Conservation (phyloP, 2,329 filamentous ascomycete genomes). For the Calcarisporium arbuscula region DNA sequence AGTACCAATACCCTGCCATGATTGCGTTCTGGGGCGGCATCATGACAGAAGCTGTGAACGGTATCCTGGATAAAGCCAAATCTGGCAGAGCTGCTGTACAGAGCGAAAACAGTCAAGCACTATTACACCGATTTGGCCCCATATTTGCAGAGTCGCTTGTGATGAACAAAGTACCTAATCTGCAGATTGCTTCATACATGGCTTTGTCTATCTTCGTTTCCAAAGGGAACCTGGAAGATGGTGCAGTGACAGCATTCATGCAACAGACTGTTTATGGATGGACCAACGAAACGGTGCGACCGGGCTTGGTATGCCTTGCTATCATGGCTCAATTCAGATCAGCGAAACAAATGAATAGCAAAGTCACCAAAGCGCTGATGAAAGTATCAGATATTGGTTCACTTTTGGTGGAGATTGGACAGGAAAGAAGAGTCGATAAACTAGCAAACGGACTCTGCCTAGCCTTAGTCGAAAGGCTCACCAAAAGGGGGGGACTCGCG, state of each 20-base stretch:
- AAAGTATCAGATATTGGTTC: conserved; percentile 55
- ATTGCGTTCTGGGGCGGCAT: conserved; percentile 89
- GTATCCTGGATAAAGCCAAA: conserved; percentile 69
- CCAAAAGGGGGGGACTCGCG: conserved; percentile 52
- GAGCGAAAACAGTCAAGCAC: conserved; percentile 71
- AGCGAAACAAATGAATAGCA: conserved; percentile 60
- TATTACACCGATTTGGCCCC: conserved; percentile 61
- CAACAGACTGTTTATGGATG: conserved; percentile 76
- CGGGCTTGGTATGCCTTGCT: conserved; percentile 72
- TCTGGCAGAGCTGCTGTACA: conserved; percentile 73
- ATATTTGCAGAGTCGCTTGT: conserved; percentile 71
- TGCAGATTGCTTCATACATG: conserved; percentile 88
- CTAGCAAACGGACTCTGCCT: conserved; percentile 67
- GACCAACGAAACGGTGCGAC: conserved; percentile 63
- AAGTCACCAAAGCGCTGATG: conserved; percentile 63
- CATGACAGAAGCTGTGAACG: conserved; percentile 76
- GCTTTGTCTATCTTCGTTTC: conserved; percentile 78
- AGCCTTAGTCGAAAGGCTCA: conserved; percentile 55
- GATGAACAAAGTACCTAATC: conserved; percentile 67
- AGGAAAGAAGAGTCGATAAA: conserved; percentile 62
- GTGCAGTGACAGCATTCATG: conserved; percentile 80
- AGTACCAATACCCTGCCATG: conserved; percentile 69
- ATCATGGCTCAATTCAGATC: conserved; percentile 76
- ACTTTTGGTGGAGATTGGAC: conserved; percentile 54
- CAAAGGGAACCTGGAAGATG: conserved; percentile 73